A percentile compares a stretch with the other conserved stretches of the same genome.
Evolutionary conservation across 805 yeast species (phyloP).

Genomic region (Ogataea allantospora): DNA sequence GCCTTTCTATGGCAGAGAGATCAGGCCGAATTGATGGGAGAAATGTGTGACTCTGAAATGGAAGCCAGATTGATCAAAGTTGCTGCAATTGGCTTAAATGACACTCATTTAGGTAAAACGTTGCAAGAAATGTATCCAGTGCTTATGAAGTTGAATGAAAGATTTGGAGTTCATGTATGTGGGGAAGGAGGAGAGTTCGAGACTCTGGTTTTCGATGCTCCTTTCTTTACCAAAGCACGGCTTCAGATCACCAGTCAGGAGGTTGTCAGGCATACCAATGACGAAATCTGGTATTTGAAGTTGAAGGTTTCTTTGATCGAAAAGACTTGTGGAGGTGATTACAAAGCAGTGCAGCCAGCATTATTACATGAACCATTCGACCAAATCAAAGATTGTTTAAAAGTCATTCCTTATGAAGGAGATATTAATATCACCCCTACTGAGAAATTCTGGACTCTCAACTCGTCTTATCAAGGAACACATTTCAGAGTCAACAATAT

Average conservation of each 20-base stretch:
- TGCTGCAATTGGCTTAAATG: constrained; percentile 83
- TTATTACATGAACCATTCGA: constrained; percentile 43
- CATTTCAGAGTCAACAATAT: constrained; percentile 42
- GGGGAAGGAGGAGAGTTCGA: constrained; percentile 99
- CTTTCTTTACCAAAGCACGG: constrained; percentile 62
- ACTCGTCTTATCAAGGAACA: constrained; percentile 25
- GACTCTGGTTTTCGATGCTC: constrained; percentile 86
- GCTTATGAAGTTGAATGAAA: constrained; percentile 52
- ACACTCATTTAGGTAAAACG: constrained; percentile 64
- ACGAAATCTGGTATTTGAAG: constrained; percentile 69
- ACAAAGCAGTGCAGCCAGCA: constrained; percentile 31
- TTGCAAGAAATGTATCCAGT: constrained; percentile 61
- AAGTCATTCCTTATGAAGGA: background rate
- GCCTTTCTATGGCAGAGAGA: constrained; percentile 89
- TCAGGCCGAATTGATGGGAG: constrained; percentile 75
- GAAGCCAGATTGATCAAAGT: constrained; percentile 90
- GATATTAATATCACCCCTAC: background rate
- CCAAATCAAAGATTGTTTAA: constrained; percentile 15
- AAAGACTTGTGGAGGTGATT: constrained; percentile 18
- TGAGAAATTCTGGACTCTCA: constrained; percentile 2
- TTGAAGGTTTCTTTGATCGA: constrained; percentile 49
- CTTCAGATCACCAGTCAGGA: constrained; percentile 42
- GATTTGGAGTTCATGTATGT: constrained; percentile 86
- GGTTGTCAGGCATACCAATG: constrained; percentile 49
- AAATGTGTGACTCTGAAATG: constrained; percentile 63